phyloP scores from a whole-genome alignment of 2,329 filamentous ascomycete genomes.

The Hortaea sp. region DNA sequence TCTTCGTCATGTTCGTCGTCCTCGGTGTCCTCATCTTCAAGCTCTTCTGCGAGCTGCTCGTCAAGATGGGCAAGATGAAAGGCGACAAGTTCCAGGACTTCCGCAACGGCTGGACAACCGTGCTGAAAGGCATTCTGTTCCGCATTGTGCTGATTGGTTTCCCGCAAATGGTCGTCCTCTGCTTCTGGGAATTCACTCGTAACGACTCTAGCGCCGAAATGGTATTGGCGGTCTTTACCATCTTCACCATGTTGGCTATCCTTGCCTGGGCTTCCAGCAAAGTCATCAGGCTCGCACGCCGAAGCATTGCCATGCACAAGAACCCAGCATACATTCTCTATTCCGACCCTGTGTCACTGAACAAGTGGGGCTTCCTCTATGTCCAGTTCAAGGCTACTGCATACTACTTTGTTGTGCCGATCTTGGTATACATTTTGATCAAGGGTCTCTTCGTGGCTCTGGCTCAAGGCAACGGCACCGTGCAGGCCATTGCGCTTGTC shows the following conservation, averaged over 20 bases:
- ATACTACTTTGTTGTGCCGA: conserved; percentile 86
- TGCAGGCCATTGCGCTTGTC: conserved; percentile 73
- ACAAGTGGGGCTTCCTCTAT: conserved; percentile 98
- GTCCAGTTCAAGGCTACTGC: conserved; percentile 92
- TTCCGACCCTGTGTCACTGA: conserved; percentile 84
- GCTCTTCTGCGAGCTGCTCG: conserved; percentile 63
- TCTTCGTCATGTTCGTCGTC: conserved; percentile 68
- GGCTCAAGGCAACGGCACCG: conserved; percentile 57
- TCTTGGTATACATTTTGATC: conserved; percentile 67
- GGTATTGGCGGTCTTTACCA: conserved; percentile 79
- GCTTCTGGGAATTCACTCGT: conserved; percentile 85
- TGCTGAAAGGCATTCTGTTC: conserved; percentile 89
- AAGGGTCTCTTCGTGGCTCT: conserved; percentile 86
- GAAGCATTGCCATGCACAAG: conserved; percentile 83
- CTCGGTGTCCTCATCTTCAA: conserved; percentile 71
- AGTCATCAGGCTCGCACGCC: conserved; percentile 78
- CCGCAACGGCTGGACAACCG: conserved; percentile 85
- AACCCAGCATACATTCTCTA: conserved; percentile 96
- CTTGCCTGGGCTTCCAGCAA: conserved; percentile 82
- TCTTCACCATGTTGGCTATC: conserved; percentile 67
- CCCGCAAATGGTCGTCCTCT: conserved; percentile 81
- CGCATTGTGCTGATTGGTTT: conserved; percentile 82
- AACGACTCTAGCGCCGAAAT: conserved; percentile 78
- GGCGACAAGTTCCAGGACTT: conserved; percentile 83
- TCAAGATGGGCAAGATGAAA: conserved; percentile 68